Conservation (phyloP, 176 grass and related monocot genomes). For the Avena eriantha region DNA sequence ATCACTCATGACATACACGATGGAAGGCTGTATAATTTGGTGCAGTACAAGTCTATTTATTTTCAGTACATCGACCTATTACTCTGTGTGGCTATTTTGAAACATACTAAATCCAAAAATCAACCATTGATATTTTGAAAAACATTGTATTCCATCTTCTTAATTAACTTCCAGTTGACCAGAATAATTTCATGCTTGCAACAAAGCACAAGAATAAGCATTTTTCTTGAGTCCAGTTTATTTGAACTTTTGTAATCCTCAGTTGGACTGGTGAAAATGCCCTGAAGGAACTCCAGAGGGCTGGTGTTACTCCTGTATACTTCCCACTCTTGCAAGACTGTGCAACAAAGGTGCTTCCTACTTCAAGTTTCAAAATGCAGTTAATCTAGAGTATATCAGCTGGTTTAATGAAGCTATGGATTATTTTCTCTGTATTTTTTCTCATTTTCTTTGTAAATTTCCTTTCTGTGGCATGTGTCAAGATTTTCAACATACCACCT, state of each 20-base stretch:
- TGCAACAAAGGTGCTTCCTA: conserved; percentile 76
- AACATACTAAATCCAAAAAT: conserved; percentile 3
- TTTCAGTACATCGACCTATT: background rate
- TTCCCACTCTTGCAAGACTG: conserved; percentile 89
- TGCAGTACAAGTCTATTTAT: background rate
- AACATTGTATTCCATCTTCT: background rate
- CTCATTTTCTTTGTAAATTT: background rate
- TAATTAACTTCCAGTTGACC: conserved; percentile 5
- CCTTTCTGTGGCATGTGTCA: background rate
- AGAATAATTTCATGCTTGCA: conserved; percentile 22
- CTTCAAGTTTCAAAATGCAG: conserved; percentile 30
- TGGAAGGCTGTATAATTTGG: background rate
- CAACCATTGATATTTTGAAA: background rate
- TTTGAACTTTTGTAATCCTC: conserved; percentile 54
- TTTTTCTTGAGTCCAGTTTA: conserved; percentile 27
- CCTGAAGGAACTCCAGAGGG: conserved; percentile 69
- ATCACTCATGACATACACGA: background rate
- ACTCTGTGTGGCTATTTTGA: background rate
- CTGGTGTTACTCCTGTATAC: conserved; percentile 66
- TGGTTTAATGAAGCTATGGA: conserved; percentile 21
- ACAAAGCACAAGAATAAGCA: background rate
- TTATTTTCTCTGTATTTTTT: conserved; percentile 2
- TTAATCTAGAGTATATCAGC: conserved; percentile 9
- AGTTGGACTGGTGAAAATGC: conserved; percentile 96
- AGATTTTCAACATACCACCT: conserved; percentile 1